Evolutionary conservation across 129 eudicot species (phyloP), one percentile per base, ranked within the genome.

Genomic region (Scalesia atractyloides): DNA sequence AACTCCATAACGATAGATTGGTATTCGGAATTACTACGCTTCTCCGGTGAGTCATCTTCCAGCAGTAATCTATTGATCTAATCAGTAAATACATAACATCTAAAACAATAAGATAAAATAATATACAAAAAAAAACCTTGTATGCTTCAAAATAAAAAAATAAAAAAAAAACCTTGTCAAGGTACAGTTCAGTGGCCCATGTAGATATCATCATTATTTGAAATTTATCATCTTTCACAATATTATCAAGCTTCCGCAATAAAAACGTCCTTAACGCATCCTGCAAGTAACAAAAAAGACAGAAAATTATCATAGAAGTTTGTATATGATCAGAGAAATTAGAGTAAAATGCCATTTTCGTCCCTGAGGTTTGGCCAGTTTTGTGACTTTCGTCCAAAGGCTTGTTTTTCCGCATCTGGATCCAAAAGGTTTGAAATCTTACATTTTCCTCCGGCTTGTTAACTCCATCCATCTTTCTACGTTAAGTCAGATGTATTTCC

Each of bases 151-250:
- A 19, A 1, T 57, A 56, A 9, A 56, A 9, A 5, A 53, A 19
- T 64, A 36, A 56, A 50, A 72, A 76, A 74, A 81, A 69, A 64
- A 93, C 98, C 98, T 90, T 93, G 85, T 93, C 98, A 66, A 93
- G 79, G 74, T 93, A 93, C 48, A 93, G 68, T 75, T 93, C 98
- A 57, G 97, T 93, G 71, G 88, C 88, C 98, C 98, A 93, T 34
- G 98, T 93, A 49, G 97, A 87, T 73, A 93, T 90, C 98, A 93
- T 93, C 46, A 89, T 93, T 59, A 87, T 83, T 80, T 90, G 97
- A 82, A 86, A 93, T 81, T 86, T 93, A 75, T 93, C 98, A 79
- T 85, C 96, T 78, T 90, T 86, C 36, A 84, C 52, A 61, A 93
- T 88, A 79, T 68, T 89, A 75, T 93, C 98, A 66, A 93, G 93